A percentile compares a stretch with the other conserved stretches of the same genome.
These are phyloP conservation scores for Penicillium macrosclerotiorum DNA, from an alignment of 495 filamentous ascomycete species.

Conservation along the genomic window DNA sequence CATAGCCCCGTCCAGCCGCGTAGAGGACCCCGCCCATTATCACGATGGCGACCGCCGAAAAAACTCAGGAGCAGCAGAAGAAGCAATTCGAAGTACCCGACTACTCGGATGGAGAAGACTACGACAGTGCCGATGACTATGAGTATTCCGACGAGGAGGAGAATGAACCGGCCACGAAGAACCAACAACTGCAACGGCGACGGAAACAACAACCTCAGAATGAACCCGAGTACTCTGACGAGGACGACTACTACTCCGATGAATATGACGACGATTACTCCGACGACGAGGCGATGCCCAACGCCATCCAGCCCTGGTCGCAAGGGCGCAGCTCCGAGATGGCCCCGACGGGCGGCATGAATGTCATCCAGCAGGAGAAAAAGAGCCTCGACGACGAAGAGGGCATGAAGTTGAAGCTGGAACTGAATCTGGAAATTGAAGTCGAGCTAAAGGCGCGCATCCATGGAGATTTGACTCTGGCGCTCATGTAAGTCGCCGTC, in stretches of 20 bases:
- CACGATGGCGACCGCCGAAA: conserved; percentile 43
- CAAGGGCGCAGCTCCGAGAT: conserved; percentile 11
- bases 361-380: conserved; percentile 27
- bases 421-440: conserved; percentile 85
- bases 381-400: conserved; percentile 41
- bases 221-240: conserved; percentile 45
- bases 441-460: conserved; percentile 87
- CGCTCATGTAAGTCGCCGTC: conserved; percentile 69
- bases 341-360: conserved; percentile 30
- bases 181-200: conserved; percentile 30
- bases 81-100: conserved; percentile 33
- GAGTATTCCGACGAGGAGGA: conserved; percentile 32
- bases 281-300: conserved; percentile 21
- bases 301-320: conserved; percentile 45
- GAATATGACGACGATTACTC: conserved; percentile 42
- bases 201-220: conserved; percentile 20
- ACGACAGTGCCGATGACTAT: conserved; percentile 34
- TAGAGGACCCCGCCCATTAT: conserved; percentile 1
- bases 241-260: conserved; percentile 47
- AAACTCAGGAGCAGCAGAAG: conserved; percentile 34
- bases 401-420: conserved; percentile 69
- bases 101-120: conserved; percentile 42
- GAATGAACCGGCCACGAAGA: conserved; percentile 15
- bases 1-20: neutral
- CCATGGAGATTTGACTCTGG: conserved; percentile 81